Evolutionary conservation across 139 green algal genomes (phyloP), one percentile per base, ranked within the genome.

Genomic region (Trebouxia sp.): DNA sequence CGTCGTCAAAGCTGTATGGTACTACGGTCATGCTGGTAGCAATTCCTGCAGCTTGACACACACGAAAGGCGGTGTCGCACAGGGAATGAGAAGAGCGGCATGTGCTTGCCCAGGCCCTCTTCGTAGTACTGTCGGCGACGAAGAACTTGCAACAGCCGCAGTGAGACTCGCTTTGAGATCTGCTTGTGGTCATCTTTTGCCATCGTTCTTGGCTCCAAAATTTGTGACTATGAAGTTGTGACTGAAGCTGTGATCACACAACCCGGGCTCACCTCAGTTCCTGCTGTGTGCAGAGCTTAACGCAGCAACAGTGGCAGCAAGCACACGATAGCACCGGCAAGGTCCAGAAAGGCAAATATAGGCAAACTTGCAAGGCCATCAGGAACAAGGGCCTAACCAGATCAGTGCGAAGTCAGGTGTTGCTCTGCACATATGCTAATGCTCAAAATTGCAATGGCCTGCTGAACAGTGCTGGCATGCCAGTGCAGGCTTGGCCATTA

Each of bases 51-150:
- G n/a, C n/a, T n/a, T n/a, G n/a, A n/a, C n/a, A n/a, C n/a, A n/a
- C n/a, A n/a, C n/a, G n/a, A n/a, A n/a, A n/a, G n/a, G n/a, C n/a
- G n/a, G n/a, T n/a, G n/a, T n/a, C n/a, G n/a, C n/a, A n/a, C n/a
- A n/a, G n/a, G n/a, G n/a, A n/a, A 72, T 72, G 62, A 42, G 32
- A 35, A 72, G 62, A 35, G 62, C 62, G 62, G 62, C 62, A 72
- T 72, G 62, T 72, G 62, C 28, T 72, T 72, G 62, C 35, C 32
- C 15, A 42, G 62, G 12, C 28, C 47, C 47, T 17, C 20, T 53
- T 53, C 62, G 32, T 37, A 43, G 62, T 14, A 72, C 62, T 41
- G 35, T 42, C 12, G 62, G 62, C 1, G 62, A 72, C 10, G 62
- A 43, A 30, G 62, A 72, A 35, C 35, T 72, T 0, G 14, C 62